Evolutionary conservation across 352 stramenopile genomes (phyloP).

Genomic region (Halophytophthora batemanensis): DNA sequence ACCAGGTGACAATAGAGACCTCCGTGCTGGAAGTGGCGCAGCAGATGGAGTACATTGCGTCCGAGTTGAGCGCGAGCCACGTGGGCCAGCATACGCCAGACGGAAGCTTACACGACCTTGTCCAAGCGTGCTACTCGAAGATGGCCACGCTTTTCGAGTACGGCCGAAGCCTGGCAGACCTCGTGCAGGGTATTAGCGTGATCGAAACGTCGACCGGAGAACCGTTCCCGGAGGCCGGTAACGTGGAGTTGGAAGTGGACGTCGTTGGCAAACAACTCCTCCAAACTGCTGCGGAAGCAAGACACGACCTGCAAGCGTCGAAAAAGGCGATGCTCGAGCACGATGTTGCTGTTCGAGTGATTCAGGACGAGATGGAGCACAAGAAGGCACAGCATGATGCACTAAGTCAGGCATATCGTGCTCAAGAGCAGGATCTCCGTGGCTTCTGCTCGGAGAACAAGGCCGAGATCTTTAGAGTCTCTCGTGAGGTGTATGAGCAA

Average conservation of each 20-base stretch:
- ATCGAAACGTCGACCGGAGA: slow-evolving; percentile 44
- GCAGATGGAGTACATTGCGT: slow-evolving; percentile 49
- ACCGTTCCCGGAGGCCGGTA: neutral
- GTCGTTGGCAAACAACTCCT: slow-evolving; percentile 29
- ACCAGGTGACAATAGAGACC: slow-evolving; percentile 31
- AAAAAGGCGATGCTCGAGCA: slow-evolving; percentile 11
- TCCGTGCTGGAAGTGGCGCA: slow-evolving; percentile 44
- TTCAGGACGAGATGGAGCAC: slow-evolving; percentile 21
- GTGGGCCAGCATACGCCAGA: slow-evolving; percentile 3
- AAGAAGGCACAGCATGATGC: slow-evolving; percentile 12
- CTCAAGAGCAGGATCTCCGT: slow-evolving; percentile 10
- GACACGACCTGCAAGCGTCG: slow-evolving; percentile 6
- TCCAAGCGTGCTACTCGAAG: slow-evolving; percentile 39
- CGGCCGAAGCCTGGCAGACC: slow-evolving; percentile 33
- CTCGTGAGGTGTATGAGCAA: slow-evolving; percentile 9
- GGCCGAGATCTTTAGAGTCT: slow-evolving; percentile 10
- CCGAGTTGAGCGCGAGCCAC: slow-evolving; percentile 16
- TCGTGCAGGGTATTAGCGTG: slow-evolving; percentile 50
- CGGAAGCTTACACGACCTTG: slow-evolving; percentile 23
- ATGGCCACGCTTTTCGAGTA: slow-evolving; percentile 36
- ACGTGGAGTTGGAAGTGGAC: slow-evolving; percentile 49
- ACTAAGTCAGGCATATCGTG: slow-evolving; percentile 8
- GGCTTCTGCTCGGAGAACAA: slow-evolving; percentile 18
- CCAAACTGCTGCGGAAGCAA: slow-evolving; percentile 16
- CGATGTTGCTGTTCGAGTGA: slow-evolving; percentile 1